Evolutionary conservation across 257 asterid genomes (phyloP).

Genomic region (Solanum virginianum): DNA sequence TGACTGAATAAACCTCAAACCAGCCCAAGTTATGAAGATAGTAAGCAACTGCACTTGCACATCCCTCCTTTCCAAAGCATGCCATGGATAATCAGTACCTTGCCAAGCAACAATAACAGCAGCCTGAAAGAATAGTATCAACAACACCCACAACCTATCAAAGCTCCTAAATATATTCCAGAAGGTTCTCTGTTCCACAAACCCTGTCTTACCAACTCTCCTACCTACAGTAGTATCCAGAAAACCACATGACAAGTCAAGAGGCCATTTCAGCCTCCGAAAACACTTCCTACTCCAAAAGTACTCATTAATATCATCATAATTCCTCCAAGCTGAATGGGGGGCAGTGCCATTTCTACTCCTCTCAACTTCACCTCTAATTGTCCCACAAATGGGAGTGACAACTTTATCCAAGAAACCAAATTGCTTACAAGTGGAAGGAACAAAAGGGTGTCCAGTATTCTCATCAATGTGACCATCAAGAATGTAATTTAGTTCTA

Average conservation of each 20-base stretch:
- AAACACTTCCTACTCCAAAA: conserved; percentile 92
- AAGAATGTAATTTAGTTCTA: conserved; percentile 67
- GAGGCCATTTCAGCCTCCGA: conserved; percentile 72
- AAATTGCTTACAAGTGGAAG: conserved; percentile 49
- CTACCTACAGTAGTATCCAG: conserved; percentile 27
- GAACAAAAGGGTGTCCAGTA: conserved; percentile 60
- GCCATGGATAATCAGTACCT: conserved; percentile 61
- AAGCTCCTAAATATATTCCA: conserved; percentile 90
- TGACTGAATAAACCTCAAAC: conserved; percentile 70
- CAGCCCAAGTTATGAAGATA: conserved; percentile 84
- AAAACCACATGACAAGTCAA: conserved; percentile 48
- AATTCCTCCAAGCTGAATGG: conserved; percentile 96
- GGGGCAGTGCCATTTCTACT: conserved; percentile 93
- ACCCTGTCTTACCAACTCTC: conserved; percentile 91
- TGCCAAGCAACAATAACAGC: conserved; percentile 82
- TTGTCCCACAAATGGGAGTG: conserved; percentile 48
- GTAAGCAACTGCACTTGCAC: conserved; percentile 78
- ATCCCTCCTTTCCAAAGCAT: conserved; percentile 55
- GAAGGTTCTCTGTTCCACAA: conserved; percentile 92
- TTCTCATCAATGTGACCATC: conserved; percentile 62
- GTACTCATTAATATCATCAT: conserved; percentile 88
- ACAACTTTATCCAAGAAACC: conserved; percentile 54
- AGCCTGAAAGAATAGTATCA: conserved; percentile 84
- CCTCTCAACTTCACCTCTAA: conserved; percentile 72
- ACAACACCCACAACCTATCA: conserved; percentile 82